Evolutionary conservation across 1,284 basidiomycete genomes (phyloP).

Genomic region (Schizophyllum amplum): DNA sequence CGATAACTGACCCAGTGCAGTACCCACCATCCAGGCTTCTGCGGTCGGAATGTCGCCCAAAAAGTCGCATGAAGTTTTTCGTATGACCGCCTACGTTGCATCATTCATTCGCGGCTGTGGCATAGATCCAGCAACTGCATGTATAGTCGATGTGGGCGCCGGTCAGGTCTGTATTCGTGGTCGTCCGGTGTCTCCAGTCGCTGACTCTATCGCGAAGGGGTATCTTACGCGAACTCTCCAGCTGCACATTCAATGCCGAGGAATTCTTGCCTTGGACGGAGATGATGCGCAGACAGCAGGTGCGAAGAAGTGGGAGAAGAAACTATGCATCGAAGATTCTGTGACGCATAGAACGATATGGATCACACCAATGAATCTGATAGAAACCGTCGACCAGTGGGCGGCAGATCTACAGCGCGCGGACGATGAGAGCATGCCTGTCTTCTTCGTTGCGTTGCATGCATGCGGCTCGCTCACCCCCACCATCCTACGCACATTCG

Average conservation of each 20-base stretch:
- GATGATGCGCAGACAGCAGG: constrained; percentile 22
- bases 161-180: constrained; percentile 22
- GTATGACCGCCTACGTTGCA: constrained; percentile 27
- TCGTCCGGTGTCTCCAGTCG: too few relatives aligned
- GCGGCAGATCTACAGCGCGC: constrained; percentile 14
- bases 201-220: too few relatives aligned
- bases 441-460: constrained; percentile 59
- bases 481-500: constrained; percentile 29
- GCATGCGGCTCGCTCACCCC: constrained; percentile 36
- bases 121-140: constrained; percentile 14
- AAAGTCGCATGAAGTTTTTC: constrained; percentile 29
- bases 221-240: constrained; percentile 32
- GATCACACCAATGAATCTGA: constrained; percentile 35
- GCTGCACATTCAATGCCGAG: constrained; percentile 18
- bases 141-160: constrained; percentile 33
- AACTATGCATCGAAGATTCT: constrained; percentile 13
- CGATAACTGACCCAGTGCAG: background rate
- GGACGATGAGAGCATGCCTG: constrained; percentile 24
- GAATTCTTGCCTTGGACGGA: constrained; percentile 30
- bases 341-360: constrained; percentile 44
- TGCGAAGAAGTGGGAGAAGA: constrained; percentile 9
- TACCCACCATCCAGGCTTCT: background rate
- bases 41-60: constrained; percentile 28
- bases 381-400: constrained; percentile 36
- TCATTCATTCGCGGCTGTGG: constrained; percentile 17